Evolutionary conservation across 345 rosid genomes (phyloP).

Genomic region (Syzygium jambos): DNA sequence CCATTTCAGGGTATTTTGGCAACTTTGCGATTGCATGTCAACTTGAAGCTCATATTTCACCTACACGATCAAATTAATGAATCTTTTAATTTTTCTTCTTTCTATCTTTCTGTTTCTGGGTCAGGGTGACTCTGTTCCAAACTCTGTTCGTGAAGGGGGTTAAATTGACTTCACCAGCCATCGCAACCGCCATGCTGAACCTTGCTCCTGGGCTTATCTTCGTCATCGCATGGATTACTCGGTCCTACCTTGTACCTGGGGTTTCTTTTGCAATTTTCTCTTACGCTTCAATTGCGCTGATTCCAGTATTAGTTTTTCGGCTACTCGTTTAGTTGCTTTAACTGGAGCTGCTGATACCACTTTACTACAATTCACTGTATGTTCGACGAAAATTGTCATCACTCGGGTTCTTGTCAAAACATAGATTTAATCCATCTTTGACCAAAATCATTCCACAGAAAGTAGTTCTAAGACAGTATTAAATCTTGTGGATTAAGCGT

Average conservation of each 20-base stretch:
- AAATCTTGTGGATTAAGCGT: not conserved
- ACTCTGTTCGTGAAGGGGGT: conserved; percentile 29
- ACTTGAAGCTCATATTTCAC: not conserved
- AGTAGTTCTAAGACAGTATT: not conserved
- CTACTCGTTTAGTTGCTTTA: not conserved
- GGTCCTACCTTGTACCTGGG: conserved; percentile 6
- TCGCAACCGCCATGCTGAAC: conserved; percentile 50
- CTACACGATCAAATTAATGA: not conserved
- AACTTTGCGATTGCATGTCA: not conserved
- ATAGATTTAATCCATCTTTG: not conserved
- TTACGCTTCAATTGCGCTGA: not conserved
- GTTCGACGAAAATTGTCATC: not conserved
- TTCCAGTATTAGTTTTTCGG: not conserved
- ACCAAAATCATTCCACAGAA: not conserved
- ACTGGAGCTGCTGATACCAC: not conserved
- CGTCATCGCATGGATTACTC: conserved; percentile 30
- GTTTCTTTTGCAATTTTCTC: not conserved
- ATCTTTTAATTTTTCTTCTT: not conserved
- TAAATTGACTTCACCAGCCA: conserved; percentile 29
- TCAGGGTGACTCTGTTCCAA: conserved; percentile 35
- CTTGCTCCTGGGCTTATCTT: conserved; percentile 35
- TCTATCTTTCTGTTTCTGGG: not conserved
- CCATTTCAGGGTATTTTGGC: conserved; percentile 69
- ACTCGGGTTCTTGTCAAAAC: not conserved
- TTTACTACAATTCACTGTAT: not conserved